Conservation (phyloP, 2,329 filamentous ascomycete species). For the Leptographium galeiforme region DNA sequence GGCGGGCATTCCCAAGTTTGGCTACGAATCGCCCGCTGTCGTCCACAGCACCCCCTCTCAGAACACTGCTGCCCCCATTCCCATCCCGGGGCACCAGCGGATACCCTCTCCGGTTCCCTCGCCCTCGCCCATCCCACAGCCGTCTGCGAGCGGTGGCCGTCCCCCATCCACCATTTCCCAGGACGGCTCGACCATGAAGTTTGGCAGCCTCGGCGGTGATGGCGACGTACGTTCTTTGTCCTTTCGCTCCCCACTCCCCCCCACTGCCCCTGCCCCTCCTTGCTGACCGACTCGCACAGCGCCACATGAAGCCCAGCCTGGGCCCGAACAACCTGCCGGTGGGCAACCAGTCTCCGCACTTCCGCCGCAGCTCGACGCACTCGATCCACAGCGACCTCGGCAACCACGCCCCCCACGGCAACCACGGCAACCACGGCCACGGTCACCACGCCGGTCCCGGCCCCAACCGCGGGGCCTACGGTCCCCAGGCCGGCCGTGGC, state of each 20-base stretch:
- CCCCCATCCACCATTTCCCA: constrained; percentile 65
- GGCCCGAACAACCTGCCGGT: constrained; percentile 44
- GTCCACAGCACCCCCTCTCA: constrained; percentile 54
- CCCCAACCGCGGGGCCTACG: constrained; percentile 43
- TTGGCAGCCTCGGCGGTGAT: constrained; percentile 72
- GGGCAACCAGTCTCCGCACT: constrained; percentile 45
- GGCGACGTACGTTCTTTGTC: constrained; percentile 51
- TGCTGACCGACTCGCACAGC: constrained; percentile 25
- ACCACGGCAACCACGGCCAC: constrained; percentile 34
- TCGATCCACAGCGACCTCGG: constrained; percentile 64
- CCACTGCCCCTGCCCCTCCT: constrained; percentile 9
- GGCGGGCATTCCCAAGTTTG: constrained; percentile 61
- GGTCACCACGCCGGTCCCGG: constrained; percentile 37
- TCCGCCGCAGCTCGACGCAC: constrained; percentile 76
- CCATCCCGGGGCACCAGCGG: constrained; percentile 54
- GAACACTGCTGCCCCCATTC: constrained; percentile 40
- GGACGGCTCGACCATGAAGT: constrained; percentile 55
- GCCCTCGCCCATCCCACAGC: constrained; percentile 85
- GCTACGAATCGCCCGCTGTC: constrained; percentile 58
- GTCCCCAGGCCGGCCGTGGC: constrained; percentile 34
- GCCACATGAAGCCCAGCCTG: constrained; percentile 55
- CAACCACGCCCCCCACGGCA: constrained; percentile 48
- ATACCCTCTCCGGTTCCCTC: constrained; percentile 76
- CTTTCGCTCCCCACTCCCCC: constrained; percentile 4
- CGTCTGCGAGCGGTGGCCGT: constrained; percentile 69